Conservation (phyloP, 2,329 filamentous ascomycete genomes). For the Alternaria hordeiaustralica region DNA sequence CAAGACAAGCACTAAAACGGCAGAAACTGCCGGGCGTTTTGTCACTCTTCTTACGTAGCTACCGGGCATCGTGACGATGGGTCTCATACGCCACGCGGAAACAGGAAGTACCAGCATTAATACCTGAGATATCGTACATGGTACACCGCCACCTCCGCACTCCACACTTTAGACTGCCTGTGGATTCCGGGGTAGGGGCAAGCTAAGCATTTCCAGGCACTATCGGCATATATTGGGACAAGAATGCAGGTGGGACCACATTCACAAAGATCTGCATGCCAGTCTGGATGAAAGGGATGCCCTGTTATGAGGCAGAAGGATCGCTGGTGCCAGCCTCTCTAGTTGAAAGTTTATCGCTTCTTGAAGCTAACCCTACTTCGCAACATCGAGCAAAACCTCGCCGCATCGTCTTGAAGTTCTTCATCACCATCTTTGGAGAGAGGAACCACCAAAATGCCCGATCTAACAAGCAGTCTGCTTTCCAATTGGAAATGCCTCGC, state of each 20-base stretch:
- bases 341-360: neutral
- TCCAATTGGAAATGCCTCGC: constrained; percentile 57
- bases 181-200: constrained; percentile 22
- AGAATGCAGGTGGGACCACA: neutral
- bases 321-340: neutral
- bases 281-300: neutral
- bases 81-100: neutral
- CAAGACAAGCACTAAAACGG: neutral
- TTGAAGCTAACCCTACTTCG: neutral
- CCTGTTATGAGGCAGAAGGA: neutral
- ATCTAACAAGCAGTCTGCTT: constrained; percentile 37
- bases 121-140: neutral
- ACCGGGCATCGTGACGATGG: neutral
- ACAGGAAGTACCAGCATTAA: neutral
- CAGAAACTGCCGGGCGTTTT: neutral
- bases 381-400: neutral
- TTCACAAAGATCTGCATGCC: constrained; percentile 15
- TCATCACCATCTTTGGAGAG: neutral
- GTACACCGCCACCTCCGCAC: constrained; percentile 22
- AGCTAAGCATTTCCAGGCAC: constrained; percentile 19
- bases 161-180: constrained; percentile 25
- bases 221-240: constrained; percentile 29
- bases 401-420: neutral
- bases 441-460: constrained; percentile 25
- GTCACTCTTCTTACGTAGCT: neutral